Evolutionary conservation across 2,329 filamentous ascomycete genomes (phyloP), one percentile per base, ranked within the genome.

Genomic region (Ceratocystis harringtonii): DNA sequence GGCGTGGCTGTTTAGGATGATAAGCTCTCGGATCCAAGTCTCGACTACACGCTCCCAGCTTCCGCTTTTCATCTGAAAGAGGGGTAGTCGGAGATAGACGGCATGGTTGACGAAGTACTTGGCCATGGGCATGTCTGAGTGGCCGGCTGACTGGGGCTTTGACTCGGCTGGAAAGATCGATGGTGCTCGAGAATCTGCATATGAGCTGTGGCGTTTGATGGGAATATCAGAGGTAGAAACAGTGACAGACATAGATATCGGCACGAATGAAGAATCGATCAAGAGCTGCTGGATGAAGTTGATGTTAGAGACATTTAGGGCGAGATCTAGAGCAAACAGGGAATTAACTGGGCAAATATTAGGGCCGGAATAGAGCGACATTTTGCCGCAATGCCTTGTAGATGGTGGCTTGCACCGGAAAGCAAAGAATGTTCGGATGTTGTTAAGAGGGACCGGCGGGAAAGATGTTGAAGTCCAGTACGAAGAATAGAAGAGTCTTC

Each of bases 1-100:
- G 5, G 22, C 41, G 22, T 62, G 60, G 12, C 25, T 6, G 44
- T 62, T 62, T 15, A 32, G 7, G 22, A 19, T 32, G 41, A 48
- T 62, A 3, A 62, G 41, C 25, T 62, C 60, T 62, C 44, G 41
- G 41, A 62, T 62, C 60, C 60, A 62, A 25, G 41, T 22, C n/a
- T 48, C 60, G 41, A 30, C 60, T 8, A 62, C 25, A 30, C 44
- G 19, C 17, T 62, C 60, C 60, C 60, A 62, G 41, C 44, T 62
- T 3, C 44, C 60, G 36, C 7, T 19, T 30, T 58, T 36, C 17
- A 48, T 45, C 17, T 41, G 60, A 48, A 62, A 62, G 60, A 45
- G 60, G 22, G 60, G 43, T 2, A 62, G 22, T 10, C 44, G 60
- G 17, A 62, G 22, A 25, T 30, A 61, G 58, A 25, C n/a, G 5